phyloP scores from a whole-genome alignment of 1,139 yeast genomes.

The Taphrina communis region DNA sequence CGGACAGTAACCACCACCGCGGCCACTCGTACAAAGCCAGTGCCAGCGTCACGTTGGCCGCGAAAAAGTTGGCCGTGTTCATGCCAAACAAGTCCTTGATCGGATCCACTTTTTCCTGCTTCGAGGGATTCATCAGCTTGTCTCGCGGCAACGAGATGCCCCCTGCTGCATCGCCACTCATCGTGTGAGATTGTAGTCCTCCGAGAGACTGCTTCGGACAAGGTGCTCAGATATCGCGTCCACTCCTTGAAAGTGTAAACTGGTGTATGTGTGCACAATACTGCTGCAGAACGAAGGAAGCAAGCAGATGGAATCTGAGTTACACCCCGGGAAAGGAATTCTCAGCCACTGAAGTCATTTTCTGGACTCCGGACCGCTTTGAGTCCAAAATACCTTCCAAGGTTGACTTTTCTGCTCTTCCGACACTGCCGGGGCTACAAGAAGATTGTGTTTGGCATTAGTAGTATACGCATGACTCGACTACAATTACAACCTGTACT shows the following conservation, averaged over 20 bases:
- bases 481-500: background rate
- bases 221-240: too few species aligned
- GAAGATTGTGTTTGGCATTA: too few species aligned
- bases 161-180: conserved; percentile 23
- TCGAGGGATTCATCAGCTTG: conserved; percentile 1
- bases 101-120: conserved; percentile 31
- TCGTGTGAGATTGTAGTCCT: background rate
- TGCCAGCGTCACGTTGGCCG: conserved; percentile 15
- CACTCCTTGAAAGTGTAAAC: too few species aligned
- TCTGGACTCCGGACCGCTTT: background rate
- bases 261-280: too few species aligned
- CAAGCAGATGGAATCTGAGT: too few species aligned
- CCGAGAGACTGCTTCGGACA: too few species aligned
- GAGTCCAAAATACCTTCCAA: conserved; percentile 1
- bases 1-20: conserved; percentile 36
- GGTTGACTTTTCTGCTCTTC: background rate
- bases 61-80: conserved; percentile 26
- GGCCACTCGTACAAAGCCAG: conserved; percentile 35
- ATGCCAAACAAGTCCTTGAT: conserved; percentile 26
- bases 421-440: too few species aligned
- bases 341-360: conserved; percentile 27
- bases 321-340: background rate
- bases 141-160: conserved; percentile 16
- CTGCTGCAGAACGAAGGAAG: too few species aligned
- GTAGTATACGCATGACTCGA: too few species aligned